Base-by-base conservation (phyloP, 2,329 filamentous ascomycete genomes). In the Phoma herbarum region DNA sequence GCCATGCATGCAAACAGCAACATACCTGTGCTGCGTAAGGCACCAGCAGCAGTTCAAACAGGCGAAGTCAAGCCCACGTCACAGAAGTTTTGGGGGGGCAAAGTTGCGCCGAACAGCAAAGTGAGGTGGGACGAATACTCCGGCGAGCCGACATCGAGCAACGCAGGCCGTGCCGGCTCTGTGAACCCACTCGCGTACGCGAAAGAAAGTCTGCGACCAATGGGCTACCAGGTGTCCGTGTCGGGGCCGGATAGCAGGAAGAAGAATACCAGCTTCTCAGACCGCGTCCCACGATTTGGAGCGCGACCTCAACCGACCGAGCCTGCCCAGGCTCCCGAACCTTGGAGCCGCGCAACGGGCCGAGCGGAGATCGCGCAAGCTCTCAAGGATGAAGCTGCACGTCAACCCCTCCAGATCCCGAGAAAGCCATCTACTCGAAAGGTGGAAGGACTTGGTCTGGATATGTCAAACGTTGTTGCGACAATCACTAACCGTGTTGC, bases 331-430 rank as follows among this genome's bases (percentile, higher is more conserved):
- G 63, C 62, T 20, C 76, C 76, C 42, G 78, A 81, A 52, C 80
- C 87, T 57, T 93, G 90, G 90, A 88, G 88, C 67, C 90, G 90
- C 18, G 86, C 87, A 35, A 92, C 88, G 72, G 90, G 90, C 26
- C 85, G 90, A 63, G 83, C 83, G 41, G 81, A 85, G 33, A 81
- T 91, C 55, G 84, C 90, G 31, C 83, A 84, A 43, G 87, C 89
- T 3, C 83, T 91, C 35, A 83, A 81, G 69, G 88, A 91, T 70
- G 85, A 86, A 33, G 79, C 79, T 41, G 78, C 81, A 58, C 84
- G 83, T 14, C 77, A 83, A 57, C 85, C 87, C n/a, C 76, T 90
- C 41, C 83, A 78, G 60, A 79, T 89, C 54, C 65, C 65, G 68
- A 60, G 69, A 65, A 72, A 70, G 64, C 55, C 62, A 41, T 64